Evolutionary conservation across 495 filamentous ascomycete species (phyloP), one percentile per base, ranked within the genome.

Genomic region (Cercophora sp.): DNA sequence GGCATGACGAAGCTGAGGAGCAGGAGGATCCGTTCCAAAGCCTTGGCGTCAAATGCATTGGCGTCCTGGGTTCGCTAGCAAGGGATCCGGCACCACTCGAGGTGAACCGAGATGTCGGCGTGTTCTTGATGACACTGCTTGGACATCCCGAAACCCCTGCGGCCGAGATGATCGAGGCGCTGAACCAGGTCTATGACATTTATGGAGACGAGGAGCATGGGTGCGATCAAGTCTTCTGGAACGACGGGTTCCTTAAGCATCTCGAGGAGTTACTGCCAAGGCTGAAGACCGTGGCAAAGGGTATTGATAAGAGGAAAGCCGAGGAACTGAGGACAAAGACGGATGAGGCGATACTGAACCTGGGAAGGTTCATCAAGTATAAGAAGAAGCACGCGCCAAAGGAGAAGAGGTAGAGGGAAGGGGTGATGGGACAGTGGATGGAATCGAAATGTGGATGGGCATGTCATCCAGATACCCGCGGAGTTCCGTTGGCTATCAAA

Each of bases 191-290:
- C 18, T 81, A 81, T 54, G 82, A 84, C 42, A 75, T 84, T 27
- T 85, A 85, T 56, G 76, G 76, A 5, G 82, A 85, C 48, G 75
- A 78, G 50, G 68, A 69, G 13, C 73, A 65, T 48, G 61, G 68
- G 25, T 79, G 75, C 54, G 82, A 85, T 53, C 76, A 80, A 31
- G 78, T 85, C 3, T 85, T 85, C 58, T 81, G 79, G 73, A 77
- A 74, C 45, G 69, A 79, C 48, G 71, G 69, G n/a, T 83, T 84
- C 58, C 62, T 82, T 36, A 64, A 71, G 60, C 79, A 82, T 58
- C 64, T 85, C 2, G 74, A 82, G 52, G 77, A 70, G 26, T 63
- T 68, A 2, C 37, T 69, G 35, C 76, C 78, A 5, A 78, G 69
- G 52, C 63, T 78, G 42, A 78, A 73, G 70, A 64, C 68, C 22